Percentiles rank a stretch among this genome's conserved stretches.
phyloP scores from a whole-genome alignment of 345 rosid genomes.

The Cardamine resedifolia region DNA sequence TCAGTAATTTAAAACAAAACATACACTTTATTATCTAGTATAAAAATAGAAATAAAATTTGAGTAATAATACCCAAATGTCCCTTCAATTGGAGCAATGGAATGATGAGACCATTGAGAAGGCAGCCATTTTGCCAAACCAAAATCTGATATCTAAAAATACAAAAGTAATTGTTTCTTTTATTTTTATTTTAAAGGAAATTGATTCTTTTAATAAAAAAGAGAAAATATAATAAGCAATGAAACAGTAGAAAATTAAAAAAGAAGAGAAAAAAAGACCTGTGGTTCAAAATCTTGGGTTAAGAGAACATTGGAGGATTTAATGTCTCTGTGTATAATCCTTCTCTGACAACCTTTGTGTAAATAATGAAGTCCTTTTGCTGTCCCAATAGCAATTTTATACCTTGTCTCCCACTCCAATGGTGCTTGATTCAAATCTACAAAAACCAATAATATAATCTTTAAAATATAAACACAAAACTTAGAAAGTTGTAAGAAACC shows the following conservation, averaged over 20 bases:
- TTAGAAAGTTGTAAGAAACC: not conserved
- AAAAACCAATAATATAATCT: not conserved
- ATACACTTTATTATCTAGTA: not conserved
- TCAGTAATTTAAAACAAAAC: not conserved
- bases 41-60: constrained; percentile 8
- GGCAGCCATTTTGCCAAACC: constrained; percentile 99
- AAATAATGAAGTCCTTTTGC: constrained; percentile 87
- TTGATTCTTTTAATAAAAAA: not conserved
- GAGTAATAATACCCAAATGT: constrained; percentile 74
- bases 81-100: constrained; percentile 97
- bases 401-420: constrained; percentile 76
- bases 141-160: constrained; percentile 81
- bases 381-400: constrained; percentile 73
- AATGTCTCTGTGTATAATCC: constrained; percentile 95
- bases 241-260: not conserved
- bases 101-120: constrained; percentile 97
- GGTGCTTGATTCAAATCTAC: constrained; percentile 51
- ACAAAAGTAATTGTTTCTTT: not conserved
- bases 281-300: constrained; percentile 80
- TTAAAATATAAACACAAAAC: not conserved
- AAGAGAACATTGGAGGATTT: constrained; percentile 87
- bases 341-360: constrained; percentile 87
- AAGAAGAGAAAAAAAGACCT: constrained; percentile 31
- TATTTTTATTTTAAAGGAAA: no score
- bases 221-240: not conserved